Percentiles rank a stretch among this genome's conserved stretches.
These are phyloP conservation scores for Trichoderma gamsii DNA, from an alignment of 495 filamentous ascomycete genomes.

Conservation along the genomic window DNA sequence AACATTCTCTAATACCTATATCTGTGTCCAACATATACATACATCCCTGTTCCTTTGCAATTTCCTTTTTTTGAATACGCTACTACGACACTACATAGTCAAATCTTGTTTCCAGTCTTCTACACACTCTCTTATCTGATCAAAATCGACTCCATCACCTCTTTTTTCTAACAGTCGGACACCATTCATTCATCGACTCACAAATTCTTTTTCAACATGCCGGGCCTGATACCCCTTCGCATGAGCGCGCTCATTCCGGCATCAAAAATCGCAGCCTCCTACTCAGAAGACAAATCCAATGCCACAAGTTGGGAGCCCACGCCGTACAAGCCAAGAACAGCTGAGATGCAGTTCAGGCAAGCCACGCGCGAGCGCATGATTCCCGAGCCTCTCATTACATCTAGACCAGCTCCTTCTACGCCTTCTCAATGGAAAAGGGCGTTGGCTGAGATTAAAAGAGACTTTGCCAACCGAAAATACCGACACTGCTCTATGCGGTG, in stretches of 20 bases:
- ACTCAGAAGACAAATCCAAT: background rate
- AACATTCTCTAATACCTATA: background rate
- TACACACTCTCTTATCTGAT: background rate
- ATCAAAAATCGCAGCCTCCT: background rate
- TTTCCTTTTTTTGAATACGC: background rate
- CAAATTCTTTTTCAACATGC: constrained; percentile 1
- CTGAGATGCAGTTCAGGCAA: background rate
- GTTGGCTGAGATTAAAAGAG: constrained; percentile 41
- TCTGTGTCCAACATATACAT: background rate
- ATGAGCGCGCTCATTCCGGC: constrained; percentile 15
- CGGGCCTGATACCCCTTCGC: constrained; percentile 22
- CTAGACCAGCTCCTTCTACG: background rate
- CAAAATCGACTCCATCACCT: background rate
- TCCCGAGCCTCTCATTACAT: background rate
- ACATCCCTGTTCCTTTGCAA: background rate
- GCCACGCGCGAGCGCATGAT: background rate
- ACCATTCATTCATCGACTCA: background rate
- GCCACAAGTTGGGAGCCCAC: background rate
- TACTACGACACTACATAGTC: background rate
- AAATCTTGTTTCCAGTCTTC: background rate
- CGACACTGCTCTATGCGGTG: constrained; percentile 42
- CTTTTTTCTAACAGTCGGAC: background rate
- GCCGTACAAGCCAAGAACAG: background rate
- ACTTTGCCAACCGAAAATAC: constrained; percentile 38
- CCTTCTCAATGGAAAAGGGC: constrained; percentile 37